Conservation (phyloP, 345 rosid genomes). For the Balakata baccata region DNA sequence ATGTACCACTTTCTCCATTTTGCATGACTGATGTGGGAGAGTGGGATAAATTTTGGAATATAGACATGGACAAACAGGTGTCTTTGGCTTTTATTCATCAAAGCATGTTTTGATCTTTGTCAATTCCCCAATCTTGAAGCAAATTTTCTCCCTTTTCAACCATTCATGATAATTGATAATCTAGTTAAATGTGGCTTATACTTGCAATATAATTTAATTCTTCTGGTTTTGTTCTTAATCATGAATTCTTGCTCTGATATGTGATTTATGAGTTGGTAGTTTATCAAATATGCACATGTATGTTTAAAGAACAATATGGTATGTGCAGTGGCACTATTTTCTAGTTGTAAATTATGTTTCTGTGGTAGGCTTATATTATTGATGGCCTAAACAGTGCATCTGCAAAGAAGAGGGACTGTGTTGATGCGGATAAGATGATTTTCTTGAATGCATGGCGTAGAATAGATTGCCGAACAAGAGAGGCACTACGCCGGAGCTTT, state of each 20-base stretch:
- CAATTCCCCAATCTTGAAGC: not conserved
- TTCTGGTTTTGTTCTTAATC: not conserved
- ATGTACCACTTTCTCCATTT: constrained; percentile 77
- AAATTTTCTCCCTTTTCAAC: not conserved
- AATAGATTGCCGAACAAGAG: constrained; percentile 78
- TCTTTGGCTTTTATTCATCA: constrained; percentile 19
- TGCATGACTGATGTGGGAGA: constrained; percentile 64
- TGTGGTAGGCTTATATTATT: constrained; percentile 62
- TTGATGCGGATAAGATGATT: constrained; percentile 62
- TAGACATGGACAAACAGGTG: constrained; percentile 99
- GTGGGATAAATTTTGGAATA: constrained; percentile 89
- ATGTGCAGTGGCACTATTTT: not conserved
- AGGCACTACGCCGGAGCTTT: constrained; percentile 83
- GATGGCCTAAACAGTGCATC: constrained; percentile 41
- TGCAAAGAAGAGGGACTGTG: constrained; percentile 44
- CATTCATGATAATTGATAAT: not conserved
- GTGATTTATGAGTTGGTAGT: not conserved
- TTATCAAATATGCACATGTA: not conserved
- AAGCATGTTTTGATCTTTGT: constrained; percentile 15
- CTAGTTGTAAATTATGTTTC: constrained; percentile 16
- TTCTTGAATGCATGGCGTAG: constrained; percentile 80
- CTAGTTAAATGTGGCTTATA: not conserved
- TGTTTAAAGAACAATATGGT: not conserved
- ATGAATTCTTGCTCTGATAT: not conserved
- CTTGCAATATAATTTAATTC: not conserved